A percentile compares a stretch with the other conserved stretches of the same genome.
These are phyloP conservation scores for Phytophthora lateralis DNA, from an alignment of 352 stramenopile species.

Conservation along the genomic window DNA sequence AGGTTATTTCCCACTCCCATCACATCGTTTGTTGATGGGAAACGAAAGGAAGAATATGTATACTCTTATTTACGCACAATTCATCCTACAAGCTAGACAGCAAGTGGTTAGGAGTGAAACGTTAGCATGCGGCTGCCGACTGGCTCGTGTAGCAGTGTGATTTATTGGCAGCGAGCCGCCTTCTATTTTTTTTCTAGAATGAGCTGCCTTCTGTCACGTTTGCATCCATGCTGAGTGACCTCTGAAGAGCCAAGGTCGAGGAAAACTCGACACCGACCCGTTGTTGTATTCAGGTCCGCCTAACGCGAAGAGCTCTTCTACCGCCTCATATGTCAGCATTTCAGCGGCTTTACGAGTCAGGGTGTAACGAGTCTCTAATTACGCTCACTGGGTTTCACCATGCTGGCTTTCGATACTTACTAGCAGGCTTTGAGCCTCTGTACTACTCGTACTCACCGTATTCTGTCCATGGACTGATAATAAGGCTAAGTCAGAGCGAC, in stretches of 20 bases:
- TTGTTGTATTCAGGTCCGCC: too few relatives aligned
- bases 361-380: conserved; percentile 6
- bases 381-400: conserved; percentile 5
- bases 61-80: background rate
- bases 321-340: conserved; percentile 5
- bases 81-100: background rate
- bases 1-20: background rate
- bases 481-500: background rate
- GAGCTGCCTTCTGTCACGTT: too few relatives aligned
- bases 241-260: too few relatives aligned
- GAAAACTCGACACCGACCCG: too few relatives aligned
- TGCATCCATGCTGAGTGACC: too few relatives aligned
- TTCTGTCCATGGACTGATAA: background rate
- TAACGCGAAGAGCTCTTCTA: background rate
- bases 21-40: background rate
- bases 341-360: conserved; percentile 2
- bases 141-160: too few relatives aligned
- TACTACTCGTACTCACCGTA: conserved; percentile 3
- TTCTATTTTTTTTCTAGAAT: too few relatives aligned
- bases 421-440: background rate
- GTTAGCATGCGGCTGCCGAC: too few relatives aligned
- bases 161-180: too few relatives aligned
- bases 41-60: background rate
- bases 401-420: conserved; percentile 2
- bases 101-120: too few relatives aligned